Base-by-base conservation (phyloP, 257 asterid genomes). In the Solanum pennellii region DNA sequence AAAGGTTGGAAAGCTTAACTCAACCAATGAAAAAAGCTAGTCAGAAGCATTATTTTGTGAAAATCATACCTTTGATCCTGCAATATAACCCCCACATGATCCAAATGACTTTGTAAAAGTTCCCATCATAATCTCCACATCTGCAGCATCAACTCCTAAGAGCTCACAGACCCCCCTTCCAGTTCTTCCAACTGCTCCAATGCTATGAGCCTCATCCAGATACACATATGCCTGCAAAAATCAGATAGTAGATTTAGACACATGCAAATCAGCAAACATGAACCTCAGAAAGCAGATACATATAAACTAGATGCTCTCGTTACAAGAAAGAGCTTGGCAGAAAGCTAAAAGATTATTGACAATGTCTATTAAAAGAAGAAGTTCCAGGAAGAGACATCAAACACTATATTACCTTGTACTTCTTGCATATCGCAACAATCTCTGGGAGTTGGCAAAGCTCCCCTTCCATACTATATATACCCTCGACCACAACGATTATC, bases 81-180 rank as follows among this genome's bases (percentile, higher is more conserved):
- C 98, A 89, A 95, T 94, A 91, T 95, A 95, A 82, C 98, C 98
- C 73, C 98, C 99, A 89, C 98, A 97, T 83, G 99, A 97, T 87
- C 99, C 99, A 85, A 97, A 97, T 80, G 99, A 97, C 92, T 97
- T 97, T 8, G 99, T 95, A 91, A 97, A 97, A 85, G 99, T 97
- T 90, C 99, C 99, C 99, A 97, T 97, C 99, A 97, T 91, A 91
- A 97, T 90, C 90, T 97, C 98, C 83, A 95, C 95, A 88, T 95
- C 99, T 33, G 98, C 94, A n/a, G 99, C 93, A 87, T 95, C 98
- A 88, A 97, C 99, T n/a, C 98, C 98, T 87, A 95, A 89, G 33
- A 97, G 97, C 94, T 97, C 99, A 87, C 99, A 97, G 86, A 97
- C 98, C 86, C 99, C 99, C 90, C 98, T 93, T 89, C 99, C 98